Evolutionary conservation across 2,329 filamentous ascomycete genomes (phyloP), one percentile per base, ranked within the genome.

Genomic region (Didymella glomerata): DNA sequence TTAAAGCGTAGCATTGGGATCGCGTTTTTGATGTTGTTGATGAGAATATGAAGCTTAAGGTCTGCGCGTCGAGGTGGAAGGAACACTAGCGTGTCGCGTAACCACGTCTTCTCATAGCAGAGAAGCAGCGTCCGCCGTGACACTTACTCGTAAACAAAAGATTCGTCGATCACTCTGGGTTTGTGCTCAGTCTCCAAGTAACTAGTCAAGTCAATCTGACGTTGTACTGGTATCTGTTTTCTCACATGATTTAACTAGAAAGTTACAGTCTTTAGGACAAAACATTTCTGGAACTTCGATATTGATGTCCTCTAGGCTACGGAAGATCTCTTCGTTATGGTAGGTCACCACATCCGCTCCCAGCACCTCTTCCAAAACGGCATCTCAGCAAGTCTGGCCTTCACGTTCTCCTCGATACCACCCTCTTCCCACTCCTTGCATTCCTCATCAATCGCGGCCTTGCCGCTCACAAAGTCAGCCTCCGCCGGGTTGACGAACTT

Each of bases 401-500:
- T 47, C 2, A 52, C 11, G 20, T 60, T 60, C 38, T 60, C 58
- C 27, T 61, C 58, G 6, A 61, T 47, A 1, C 54, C 58, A 1
- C 54, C 58, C 20, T 57, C 54, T 34, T 61, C 58, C 59, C 59
- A 64, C 50, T 48, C 68, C 76, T 75, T 79, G 13, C 72, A 66
- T 58, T 77, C 74, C 16, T 70, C 77, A 65, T 81, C 79, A 42
- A 80, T 55, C 14, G 75, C 76, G 8, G 74, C 76, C 70, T 81
- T 81, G 13, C 78, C 79, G 22, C 72, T 76, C 64, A 74, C 76
- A 38, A 81, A 76, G 61, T 81, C 79, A 7, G 74, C 74, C 49
- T 79, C 73, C 1, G 49, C 61, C 8, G 70, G 54, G 42, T 71
- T 72, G 57, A 79, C 73, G 34, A 75, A 71, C 22, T 82, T 83